Percentiles rank a stretch among this genome's conserved stretches.
These are phyloP conservation scores for Lactifluus piperatus DNA, from an alignment of 768 basidiomycete species.

Conservation along the genomic window DNA sequence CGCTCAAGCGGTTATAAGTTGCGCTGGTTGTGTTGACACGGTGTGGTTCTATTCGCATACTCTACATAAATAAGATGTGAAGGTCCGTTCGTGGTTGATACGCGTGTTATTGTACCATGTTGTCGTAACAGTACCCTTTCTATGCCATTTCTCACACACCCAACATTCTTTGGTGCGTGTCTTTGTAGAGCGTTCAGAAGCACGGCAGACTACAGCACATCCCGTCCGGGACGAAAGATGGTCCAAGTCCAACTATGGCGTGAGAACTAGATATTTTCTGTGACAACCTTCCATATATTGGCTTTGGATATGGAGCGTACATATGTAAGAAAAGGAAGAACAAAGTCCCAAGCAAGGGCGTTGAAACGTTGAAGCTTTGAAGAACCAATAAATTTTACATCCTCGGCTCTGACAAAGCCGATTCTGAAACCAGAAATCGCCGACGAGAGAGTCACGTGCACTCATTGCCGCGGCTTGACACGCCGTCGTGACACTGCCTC, in stretches of 20 bases:
- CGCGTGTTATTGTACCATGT: slow-evolving; percentile 3
- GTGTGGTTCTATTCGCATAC: neutral
- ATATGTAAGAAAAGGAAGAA: too few relatives aligned
- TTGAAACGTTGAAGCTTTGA: too few relatives aligned
- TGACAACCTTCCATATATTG: too few relatives aligned
- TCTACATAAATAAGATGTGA: neutral
- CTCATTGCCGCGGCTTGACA: neutral
- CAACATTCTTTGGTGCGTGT: neutral
- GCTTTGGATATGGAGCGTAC: too few relatives aligned
- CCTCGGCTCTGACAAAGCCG: too few relatives aligned
- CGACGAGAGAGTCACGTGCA: too few relatives aligned
- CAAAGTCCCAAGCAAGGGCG: too few relatives aligned
- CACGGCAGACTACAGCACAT: neutral
- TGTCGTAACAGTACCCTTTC: slow-evolving; percentile 7
- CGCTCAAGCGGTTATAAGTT: slow-evolving; percentile 60
- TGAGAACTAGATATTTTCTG: too few relatives aligned
- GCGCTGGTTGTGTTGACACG: neutral
- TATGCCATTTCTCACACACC: neutral
- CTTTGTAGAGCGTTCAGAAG: neutral
- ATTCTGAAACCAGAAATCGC: too few relatives aligned
- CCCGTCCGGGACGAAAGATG: too few relatives aligned
- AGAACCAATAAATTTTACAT: too few relatives aligned
- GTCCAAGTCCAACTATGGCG: too few relatives aligned
- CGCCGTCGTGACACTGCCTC: neutral
- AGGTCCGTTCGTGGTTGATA: neutral